These are phyloP conservation scores for Mycena epipterygia DNA, from an alignment of 768 basidiomycete species.

Conservation along the genomic window DNA sequence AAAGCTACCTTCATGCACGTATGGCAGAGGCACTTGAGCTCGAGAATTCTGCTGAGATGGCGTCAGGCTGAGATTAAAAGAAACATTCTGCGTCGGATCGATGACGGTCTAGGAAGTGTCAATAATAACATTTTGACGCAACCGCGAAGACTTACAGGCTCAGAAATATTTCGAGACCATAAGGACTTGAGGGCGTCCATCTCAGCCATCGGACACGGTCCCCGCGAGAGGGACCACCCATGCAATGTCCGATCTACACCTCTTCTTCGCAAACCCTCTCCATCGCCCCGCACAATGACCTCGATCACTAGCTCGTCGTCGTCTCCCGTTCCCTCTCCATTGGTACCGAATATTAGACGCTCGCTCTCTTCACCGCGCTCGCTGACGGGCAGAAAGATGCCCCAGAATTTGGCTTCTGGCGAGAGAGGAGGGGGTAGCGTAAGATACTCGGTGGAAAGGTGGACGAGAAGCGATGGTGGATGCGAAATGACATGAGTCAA, in stretches of 20 bases:
- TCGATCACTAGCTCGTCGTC: conserved; percentile 72
- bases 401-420: conserved; percentile 82
- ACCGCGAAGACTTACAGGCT: conserved; percentile 45
- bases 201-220: conserved; percentile 62
- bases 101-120: conserved; percentile 47
- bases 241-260: conserved; percentile 73
- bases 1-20: conserved; percentile 84
- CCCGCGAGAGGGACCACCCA: conserved; percentile 64
- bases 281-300: conserved; percentile 63
- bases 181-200: conserved; percentile 67
- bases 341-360: conserved; percentile 68
- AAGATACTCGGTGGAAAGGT: conserved; percentile 80
- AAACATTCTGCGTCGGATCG: conserved; percentile 77
- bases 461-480: conserved; percentile 75
- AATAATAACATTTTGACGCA: conserved; percentile 10
- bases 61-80: conserved; percentile 92
- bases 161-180: conserved; percentile 53
- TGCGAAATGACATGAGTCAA: conserved; percentile 77
- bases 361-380: conserved; percentile 73
- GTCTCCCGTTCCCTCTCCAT: conserved; percentile 64
- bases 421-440: conserved; percentile 77
- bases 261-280: conserved; percentile 58
- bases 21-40: conserved; percentile 89
- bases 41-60: conserved; percentile 84
- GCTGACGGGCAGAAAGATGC: conserved; percentile 78